Conservation (phyloP, 306 rosid genomes). For the Inga oerstediana region DNA sequence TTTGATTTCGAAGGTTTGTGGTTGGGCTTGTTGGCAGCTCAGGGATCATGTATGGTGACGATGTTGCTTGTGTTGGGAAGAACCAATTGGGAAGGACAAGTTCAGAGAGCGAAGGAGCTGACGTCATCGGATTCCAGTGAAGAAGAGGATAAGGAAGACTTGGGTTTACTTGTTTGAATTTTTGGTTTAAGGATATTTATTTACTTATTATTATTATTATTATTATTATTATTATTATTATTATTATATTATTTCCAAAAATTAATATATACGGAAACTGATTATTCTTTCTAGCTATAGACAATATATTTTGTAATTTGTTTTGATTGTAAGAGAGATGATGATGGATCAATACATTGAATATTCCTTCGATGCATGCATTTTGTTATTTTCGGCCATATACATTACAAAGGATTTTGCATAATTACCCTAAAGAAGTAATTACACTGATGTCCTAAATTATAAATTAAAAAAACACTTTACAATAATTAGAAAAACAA, state of each 20-base stretch:
- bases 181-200: neutral
- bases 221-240: too few species aligned
- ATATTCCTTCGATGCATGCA: neutral
- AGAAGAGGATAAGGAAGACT: neutral
- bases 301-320: neutral
- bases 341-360: neutral
- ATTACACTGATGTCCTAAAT: neutral
- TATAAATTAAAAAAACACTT: too few species aligned
- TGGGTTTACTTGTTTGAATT: neutral
- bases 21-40: constrained; percentile 45
- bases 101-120: constrained; percentile 32
- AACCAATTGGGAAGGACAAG: constrained; percentile 42
- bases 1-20: constrained; percentile 42
- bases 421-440: neutral
- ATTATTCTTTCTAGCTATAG: neutral
- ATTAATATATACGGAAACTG: neutral
- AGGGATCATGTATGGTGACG: constrained; percentile 36
- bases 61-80: constrained; percentile 39
- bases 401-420: neutral
- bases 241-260: neutral
- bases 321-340: neutral
- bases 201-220: too few species aligned
- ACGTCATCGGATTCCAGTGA: constrained; percentile 5
- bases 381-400: neutral
- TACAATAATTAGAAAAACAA: too few species aligned